A percentile compares a stretch with the other conserved stretches of the same genome.
Conservation (phyloP, 805 yeast species). For the Debaryomyces prosopidis region DNA sequence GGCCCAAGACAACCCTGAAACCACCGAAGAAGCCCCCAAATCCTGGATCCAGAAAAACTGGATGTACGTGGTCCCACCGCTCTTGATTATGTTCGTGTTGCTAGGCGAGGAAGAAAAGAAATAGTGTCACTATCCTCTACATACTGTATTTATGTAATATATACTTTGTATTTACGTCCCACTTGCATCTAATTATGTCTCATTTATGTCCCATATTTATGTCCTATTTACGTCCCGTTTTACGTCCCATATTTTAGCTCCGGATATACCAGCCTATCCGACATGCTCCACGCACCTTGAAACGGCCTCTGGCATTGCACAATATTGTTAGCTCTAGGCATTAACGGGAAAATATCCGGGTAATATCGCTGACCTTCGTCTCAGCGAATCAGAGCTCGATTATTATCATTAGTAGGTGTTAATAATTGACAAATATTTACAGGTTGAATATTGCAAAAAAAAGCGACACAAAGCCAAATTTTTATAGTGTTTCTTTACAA, state of each 20-base stretch:
- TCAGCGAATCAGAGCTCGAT: conserved; percentile 29
- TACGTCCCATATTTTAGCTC: too few relatives aligned
- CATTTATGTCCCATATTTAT: too few relatives aligned
- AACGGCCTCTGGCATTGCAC: too few relatives aligned
- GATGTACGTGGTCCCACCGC: conserved; percentile 58
- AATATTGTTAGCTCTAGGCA: too few relatives aligned
- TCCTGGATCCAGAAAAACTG: conserved; percentile 63
- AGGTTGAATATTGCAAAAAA: not conserved
- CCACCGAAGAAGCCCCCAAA: conserved; percentile 29
- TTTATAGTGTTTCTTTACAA: not conserved
- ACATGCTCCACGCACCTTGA: too few relatives aligned
- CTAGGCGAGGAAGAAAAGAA: conserved; percentile 14
- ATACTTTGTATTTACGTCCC: too few relatives aligned
- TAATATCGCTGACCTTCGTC: not conserved
- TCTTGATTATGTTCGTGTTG: conserved; percentile 37
- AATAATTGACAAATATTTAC: not conserved
- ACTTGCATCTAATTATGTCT: too few relatives aligned
- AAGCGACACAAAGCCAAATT: not conserved
- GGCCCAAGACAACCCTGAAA: conserved; percentile 32
- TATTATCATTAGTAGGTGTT: conserved; percentile 16
- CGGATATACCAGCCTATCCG: too few relatives aligned
- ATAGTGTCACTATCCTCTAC: not conserved
- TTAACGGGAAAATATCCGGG: not conserved
- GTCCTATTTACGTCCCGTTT: too few relatives aligned
- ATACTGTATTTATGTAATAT: not conserved